A percentile compares a stretch with the other conserved stretches of the same genome.
phyloP scores from a whole-genome alignment of 345 rosid species.

The Linum usitatissimum region DNA sequence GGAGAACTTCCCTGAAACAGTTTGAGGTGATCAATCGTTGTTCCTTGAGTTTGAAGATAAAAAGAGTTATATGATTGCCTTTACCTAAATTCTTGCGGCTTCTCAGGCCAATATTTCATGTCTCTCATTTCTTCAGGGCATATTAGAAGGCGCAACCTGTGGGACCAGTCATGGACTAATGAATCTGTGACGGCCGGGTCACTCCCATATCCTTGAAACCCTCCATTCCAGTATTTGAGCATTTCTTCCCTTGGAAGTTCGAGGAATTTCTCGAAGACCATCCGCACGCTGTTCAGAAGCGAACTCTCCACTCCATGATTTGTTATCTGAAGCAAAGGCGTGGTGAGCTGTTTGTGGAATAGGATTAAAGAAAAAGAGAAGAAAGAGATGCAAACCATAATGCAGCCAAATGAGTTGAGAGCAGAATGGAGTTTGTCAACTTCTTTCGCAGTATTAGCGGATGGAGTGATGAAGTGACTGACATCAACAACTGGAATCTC shows the following conservation, averaged over 20 bases:
- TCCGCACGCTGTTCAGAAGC: not conserved
- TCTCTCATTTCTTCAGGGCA: not conserved
- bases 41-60: not conserved
- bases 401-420: not conserved
- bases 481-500: not conserved
- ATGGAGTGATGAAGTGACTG: not conserved
- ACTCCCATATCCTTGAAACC: not conserved
- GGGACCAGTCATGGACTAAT: not conserved
- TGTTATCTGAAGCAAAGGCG: not conserved
- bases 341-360: not conserved
- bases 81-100: not conserved
- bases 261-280: not conserved
- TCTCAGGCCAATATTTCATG: not conserved
- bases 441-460: not conserved
- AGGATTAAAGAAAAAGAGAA: not conserved
- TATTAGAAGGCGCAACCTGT: not conserved
- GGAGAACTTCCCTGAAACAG: not conserved
- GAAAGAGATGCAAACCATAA: not conserved
- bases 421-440: not conserved
- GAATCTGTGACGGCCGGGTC: not conserved
- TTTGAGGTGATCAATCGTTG: not conserved
- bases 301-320: not conserved
- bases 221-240: not conserved
- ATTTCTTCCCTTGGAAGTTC: not conserved
- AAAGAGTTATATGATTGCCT: not conserved